Evolutionary conservation across 495 filamentous ascomycete genomes (phyloP), one percentile per base, ranked within the genome.

Genomic region (Bacidia gigantensis): DNA sequence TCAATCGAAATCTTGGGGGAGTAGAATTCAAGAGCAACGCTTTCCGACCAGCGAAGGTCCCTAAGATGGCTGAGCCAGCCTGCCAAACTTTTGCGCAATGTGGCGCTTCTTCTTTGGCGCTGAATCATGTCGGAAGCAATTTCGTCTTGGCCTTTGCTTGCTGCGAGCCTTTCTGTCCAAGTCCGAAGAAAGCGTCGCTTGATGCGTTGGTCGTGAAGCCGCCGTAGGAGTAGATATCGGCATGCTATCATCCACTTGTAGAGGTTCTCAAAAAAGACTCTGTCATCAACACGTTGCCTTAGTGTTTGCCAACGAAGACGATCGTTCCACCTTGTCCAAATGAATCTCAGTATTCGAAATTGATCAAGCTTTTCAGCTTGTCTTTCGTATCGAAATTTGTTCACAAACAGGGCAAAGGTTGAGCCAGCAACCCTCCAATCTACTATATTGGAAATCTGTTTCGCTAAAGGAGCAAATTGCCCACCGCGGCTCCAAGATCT

Each of bases 241-340:
- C 80, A 74, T 21, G 73, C 70, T 3, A 83, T 56, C 23, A 81
- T 70, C 81, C 80, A 83, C 63, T 72, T 79, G 58, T 83, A 83
- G 55, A 85, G 71, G 1, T 71, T 62, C 57, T 81, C 72, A 48
- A 79, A 64, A 46, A 77, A 67, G 45, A 79, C 51, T 1, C 80
- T 73, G 55, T 83, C 79, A 52, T 81, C 72, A 44, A 82, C 76
- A 21, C 68, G 72, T 14, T 65, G 65, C 29, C 60, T 66, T 3
- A 84, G 64, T 2, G 71, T 72, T 54, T 73, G 65, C 50, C 72
- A 76, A 11, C 81, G 78, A 26, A 82, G 68, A 14, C 66, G 71
- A 64, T 84, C 79, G 51, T 83, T 84, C 83, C 83, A 87, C 11
- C 69, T 59, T 1, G 76, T 78, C 72, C 75, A 82, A 9, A 76